These are phyloP conservation scores for Macrophomina phaseolina DNA, from an alignment of 2,329 filamentous ascomycete genomes.

Conservation along the genomic window DNA sequence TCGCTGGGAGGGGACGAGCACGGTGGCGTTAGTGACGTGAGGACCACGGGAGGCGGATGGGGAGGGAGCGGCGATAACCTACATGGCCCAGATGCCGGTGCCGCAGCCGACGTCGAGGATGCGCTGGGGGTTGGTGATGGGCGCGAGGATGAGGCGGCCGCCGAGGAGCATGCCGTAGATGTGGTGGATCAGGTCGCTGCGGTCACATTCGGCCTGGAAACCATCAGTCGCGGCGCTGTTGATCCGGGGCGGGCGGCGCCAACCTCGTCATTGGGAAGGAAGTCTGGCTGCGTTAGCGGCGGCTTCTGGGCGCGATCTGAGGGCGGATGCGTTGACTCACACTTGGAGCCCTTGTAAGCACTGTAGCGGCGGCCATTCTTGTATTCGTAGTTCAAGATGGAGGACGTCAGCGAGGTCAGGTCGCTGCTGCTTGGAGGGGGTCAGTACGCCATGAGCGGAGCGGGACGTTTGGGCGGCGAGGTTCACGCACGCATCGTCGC, in stretches of 20 bases:
- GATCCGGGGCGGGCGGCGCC: background rate
- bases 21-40: no score
- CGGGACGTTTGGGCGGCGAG: background rate
- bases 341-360: constrained; percentile 43
- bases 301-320: no score
- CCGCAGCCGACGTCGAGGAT: constrained; percentile 43
- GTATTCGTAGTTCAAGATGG: constrained; percentile 19
- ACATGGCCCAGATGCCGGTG: constrained; percentile 43
- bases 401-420: constrained; percentile 16
- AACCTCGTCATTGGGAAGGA: constrained; percentile 43
- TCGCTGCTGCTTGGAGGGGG: constrained; percentile 4
- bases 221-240: background rate
- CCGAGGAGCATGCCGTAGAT: constrained; percentile 44
- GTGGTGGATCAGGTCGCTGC: constrained; percentile 46
- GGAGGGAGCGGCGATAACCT: no score
- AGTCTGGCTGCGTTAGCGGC: constrained; percentile 18
- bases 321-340: no score
- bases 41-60: no score
- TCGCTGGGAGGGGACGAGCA: constrained; percentile 20
- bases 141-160: constrained; percentile 45
- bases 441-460: background rate
- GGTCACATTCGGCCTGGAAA: constrained; percentile 42
- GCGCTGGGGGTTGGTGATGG: constrained; percentile 32
- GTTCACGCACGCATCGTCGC: background rate
- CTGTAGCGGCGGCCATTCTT: constrained; percentile 40